Conservation (phyloP, 306 rosid species). For the Cicer judaicum region DNA sequence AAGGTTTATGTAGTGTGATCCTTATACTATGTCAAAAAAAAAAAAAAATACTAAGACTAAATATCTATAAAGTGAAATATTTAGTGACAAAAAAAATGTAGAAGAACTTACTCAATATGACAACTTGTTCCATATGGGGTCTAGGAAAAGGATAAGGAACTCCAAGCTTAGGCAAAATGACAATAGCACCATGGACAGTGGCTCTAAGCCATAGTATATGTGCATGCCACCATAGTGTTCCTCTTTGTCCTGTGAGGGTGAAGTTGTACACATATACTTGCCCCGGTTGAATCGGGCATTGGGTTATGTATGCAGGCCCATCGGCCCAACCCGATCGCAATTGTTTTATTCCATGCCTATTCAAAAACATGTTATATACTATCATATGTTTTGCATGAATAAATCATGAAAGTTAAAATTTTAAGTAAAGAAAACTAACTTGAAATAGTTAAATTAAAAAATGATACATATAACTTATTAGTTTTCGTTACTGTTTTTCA, state of each 20-base stretch:
- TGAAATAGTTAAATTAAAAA: no score
- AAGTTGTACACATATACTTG: constrained; percentile 68
- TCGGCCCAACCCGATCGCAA: constrained; percentile 86
- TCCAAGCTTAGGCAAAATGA: constrained; percentile 80
- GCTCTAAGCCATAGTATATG: constrained; percentile 93
- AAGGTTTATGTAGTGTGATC: background rate
- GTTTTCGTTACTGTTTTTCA: no score
- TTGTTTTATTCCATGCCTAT: constrained; percentile 86
- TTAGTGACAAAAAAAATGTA: background rate
- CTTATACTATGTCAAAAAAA: background rate
- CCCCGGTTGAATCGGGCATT: constrained; percentile 84
- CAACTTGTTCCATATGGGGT: constrained; percentile 67
- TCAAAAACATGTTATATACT: background rate
- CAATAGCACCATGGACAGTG: constrained; percentile 80
- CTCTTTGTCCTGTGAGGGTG: constrained; percentile 89
- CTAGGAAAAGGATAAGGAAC: constrained; percentile 89
- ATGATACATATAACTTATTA: no score
- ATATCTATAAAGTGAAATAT: background rate
- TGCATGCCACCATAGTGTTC: constrained; percentile 92
- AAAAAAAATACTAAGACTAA: background rate
- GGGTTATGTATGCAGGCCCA: constrained; percentile 92
- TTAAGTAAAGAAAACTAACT: no score
- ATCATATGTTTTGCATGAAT: no score
- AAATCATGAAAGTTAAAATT: no score
- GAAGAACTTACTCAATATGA: constrained; percentile 59